Conservation (phyloP, 345 rosid genomes). For the Heritiera fomes region DNA sequence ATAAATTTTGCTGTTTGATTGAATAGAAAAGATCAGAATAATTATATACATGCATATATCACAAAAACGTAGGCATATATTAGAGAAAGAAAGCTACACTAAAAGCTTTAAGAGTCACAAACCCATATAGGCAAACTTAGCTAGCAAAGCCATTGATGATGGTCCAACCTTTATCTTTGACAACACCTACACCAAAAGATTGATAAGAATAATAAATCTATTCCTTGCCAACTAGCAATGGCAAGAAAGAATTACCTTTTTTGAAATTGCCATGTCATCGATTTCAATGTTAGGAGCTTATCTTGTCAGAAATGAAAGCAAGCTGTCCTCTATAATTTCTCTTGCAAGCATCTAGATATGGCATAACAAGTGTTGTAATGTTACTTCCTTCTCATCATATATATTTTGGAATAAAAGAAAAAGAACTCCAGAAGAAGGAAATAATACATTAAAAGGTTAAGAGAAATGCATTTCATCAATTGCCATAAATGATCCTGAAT, state of each 20-base stretch:
- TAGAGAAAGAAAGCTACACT: neutral
- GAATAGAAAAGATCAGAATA: slow-evolving; percentile 24
- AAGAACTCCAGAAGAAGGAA: slow-evolving; percentile 18
- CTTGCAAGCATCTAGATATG: slow-evolving; percentile 78
- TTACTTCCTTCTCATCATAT: slow-evolving; percentile 8
- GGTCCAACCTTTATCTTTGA: slow-evolving; percentile 81
- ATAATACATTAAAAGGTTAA: neutral
- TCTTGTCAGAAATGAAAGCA: slow-evolving; percentile 70
- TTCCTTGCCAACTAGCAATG: slow-evolving; percentile 14
- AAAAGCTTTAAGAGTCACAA: slow-evolving; percentile 32
- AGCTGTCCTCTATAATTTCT: slow-evolving; percentile 78
- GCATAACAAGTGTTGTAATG: slow-evolving; percentile 26
- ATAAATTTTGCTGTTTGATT: slow-evolving; percentile 75
- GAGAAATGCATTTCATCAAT: slow-evolving; percentile 5
- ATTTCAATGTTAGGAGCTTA: slow-evolving; percentile 51
- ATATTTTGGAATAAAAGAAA: slow-evolving; percentile 19
- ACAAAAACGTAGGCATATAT: slow-evolving; percentile 1
- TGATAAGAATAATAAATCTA: slow-evolving; percentile 17
- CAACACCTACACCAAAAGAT: slow-evolving; percentile 49
- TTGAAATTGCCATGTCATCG: slow-evolving; percentile 45
- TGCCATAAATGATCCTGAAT: neutral
- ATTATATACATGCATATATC: slow-evolving; percentile 16
- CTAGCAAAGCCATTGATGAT: slow-evolving; percentile 77
- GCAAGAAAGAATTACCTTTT: slow-evolving; percentile 49
- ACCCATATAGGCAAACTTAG: slow-evolving; percentile 84